Evolutionary conservation across 306 rosid genomes (phyloP).

Genomic region (Cucurbita argyrosperma): DNA sequence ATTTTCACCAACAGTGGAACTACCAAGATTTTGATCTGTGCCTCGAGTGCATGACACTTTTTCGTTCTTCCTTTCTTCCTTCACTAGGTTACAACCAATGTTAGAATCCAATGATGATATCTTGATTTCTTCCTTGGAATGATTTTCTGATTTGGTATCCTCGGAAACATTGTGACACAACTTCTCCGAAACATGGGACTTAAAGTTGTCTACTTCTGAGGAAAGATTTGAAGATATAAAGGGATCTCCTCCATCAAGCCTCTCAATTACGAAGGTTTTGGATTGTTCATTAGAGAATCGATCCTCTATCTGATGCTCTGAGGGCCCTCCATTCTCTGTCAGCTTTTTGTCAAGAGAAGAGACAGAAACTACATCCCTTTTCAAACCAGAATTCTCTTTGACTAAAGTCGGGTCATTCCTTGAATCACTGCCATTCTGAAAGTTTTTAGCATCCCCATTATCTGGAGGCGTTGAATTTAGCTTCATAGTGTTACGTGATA

Average conservation of each 20-base stretch:
- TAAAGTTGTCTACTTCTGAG: constrained; percentile 2
- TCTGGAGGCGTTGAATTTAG: constrained; percentile 10
- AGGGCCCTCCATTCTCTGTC: not conserved
- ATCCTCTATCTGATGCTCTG: not conserved
- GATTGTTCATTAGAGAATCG: not conserved
- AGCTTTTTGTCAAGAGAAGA: not conserved
- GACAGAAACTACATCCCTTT: not conserved
- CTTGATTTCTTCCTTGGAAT: constrained; percentile 23
- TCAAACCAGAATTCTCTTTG: constrained; percentile 7
- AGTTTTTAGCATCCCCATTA: not conserved
- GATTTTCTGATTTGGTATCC: constrained; percentile 16
- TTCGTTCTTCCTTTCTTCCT: constrained; percentile 11
- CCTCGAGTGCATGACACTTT: constrained; percentile 7
- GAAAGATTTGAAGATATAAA: constrained; percentile 8
- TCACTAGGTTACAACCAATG: constrained; percentile 6
- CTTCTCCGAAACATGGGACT: constrained; percentile 11
- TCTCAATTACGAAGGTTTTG: constrained; percentile 7
- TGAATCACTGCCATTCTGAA: not conserved
- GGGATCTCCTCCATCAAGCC: constrained; percentile 1
- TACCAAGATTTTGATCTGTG: constrained; percentile 8
- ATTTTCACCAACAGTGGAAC: constrained; percentile 8
- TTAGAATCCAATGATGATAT: constrained; percentile 27
- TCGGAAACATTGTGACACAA: not conserved
- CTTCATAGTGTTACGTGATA: constrained; percentile 11
- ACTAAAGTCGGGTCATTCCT: not conserved